Base-by-base conservation (phyloP, 192 early-diverging fungal genomes). In the Allomyces macrogynus region DNA sequence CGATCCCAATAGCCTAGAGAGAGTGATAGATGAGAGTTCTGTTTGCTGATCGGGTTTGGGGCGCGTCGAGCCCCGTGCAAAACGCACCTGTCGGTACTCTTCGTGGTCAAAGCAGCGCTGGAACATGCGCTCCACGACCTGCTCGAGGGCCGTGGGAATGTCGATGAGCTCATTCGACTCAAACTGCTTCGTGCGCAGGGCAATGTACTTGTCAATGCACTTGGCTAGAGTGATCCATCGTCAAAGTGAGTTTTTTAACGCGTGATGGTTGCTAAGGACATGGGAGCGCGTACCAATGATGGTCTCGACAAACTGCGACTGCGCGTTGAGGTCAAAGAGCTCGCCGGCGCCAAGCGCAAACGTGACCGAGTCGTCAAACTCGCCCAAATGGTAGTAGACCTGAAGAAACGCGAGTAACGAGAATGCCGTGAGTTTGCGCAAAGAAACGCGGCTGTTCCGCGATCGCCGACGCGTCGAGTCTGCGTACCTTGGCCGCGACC, bases 381-480 rank as follows among this genome's bases (percentile, higher is more conserved):
- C 95, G 43, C 92, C 95, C 43, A 97, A 78, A 68, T 99, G 89
- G 68, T 93, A 97, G 77, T 97, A 96, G 5, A 97, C 90, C 91
- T 90, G 62, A 8, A 11, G 11, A 68, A 23, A 4, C 43, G n/a
- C 10, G n/a, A 23, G 23, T 12, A 67, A 27, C 61, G 22, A 20
- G 12, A 8, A 62, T 5, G 22, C 43, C 22, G 23, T 27, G 27
- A 70, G 67, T 54, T 25, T 61, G 20, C 26, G 11, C 23, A 22
- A 63, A 5, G 25, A 27, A 22, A 26, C 63, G 20, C 10, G 23
- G 7, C 49, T 22, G 0, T 0, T 26, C 24, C 5, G 24, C 32
- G 32, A 40, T 40, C 32, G 32, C 32, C 8, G 32, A 8, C 32
- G 25, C 22, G 14, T 67, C 18, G 8, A 22, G 22, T 32, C 32